Percentiles rank a stretch among this genome's conserved stretches.
Conservation (phyloP, 2,329 filamentous ascomycete species). For the Calonectria pseudoreteaudii region DNA sequence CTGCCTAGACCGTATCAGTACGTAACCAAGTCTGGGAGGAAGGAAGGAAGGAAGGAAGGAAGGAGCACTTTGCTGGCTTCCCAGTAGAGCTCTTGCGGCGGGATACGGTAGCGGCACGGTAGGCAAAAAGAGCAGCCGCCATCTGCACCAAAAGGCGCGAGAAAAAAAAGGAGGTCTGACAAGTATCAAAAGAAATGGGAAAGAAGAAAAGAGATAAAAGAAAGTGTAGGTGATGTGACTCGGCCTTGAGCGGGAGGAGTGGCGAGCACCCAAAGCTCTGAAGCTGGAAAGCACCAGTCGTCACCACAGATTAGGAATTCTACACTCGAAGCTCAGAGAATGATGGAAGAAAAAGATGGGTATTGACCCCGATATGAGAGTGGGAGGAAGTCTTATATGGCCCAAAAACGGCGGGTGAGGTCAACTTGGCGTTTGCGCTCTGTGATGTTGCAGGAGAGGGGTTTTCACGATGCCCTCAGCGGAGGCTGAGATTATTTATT, state of each 20-base stretch:
- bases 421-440: neutral
- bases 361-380: neutral
- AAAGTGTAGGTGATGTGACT: neutral
- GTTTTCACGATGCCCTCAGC: constrained; percentile 11
- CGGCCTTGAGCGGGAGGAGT: neutral
- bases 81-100: neutral
- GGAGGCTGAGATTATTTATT: neutral
- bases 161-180: neutral
- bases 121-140: neutral
- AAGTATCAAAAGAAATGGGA: neutral
- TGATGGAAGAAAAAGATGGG: neutral
- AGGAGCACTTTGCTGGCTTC: neutral
- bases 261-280: neutral
- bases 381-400: neutral
- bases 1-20: neutral
- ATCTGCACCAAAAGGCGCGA: neutral
- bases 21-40: neutral
- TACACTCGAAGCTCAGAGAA: neutral
- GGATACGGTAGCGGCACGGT: neutral
- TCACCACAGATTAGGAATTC: neutral
- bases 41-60: constrained; percentile 12
- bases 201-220: neutral
- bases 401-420: neutral
- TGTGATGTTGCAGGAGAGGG: constrained; percentile 2
- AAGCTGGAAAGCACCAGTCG: neutral